Percentiles rank a stretch among this genome's conserved stretches.
phyloP scores from a whole-genome alignment of 2,329 filamentous ascomycete genomes.

The Exophiala lecanii-corni region DNA sequence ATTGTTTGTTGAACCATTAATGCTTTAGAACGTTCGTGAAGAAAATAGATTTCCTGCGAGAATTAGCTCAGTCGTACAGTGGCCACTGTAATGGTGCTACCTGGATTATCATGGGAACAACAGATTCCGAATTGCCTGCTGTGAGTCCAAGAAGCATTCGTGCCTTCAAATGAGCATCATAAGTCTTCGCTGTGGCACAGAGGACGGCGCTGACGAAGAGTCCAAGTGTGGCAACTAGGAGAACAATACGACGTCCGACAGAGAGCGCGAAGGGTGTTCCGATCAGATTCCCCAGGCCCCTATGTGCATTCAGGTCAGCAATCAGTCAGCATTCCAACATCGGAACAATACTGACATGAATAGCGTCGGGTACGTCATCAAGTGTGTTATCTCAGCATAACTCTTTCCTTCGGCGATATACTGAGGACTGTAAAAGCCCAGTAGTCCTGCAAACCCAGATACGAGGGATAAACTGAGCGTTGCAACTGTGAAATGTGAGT shows the following conservation, averaged over 20 bases:
- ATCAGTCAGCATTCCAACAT: no score
- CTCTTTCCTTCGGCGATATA: constrained; percentile 35
- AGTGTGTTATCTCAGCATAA: constrained; percentile 37
- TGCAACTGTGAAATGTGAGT: constrained; percentile 33
- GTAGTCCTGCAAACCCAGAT: constrained; percentile 39
- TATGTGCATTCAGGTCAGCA: no score
- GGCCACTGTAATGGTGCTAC: no score
- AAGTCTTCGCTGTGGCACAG: neutral
- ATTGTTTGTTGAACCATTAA: neutral
- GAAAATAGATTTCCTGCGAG: constrained; percentile 1
- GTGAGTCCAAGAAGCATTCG: neutral
- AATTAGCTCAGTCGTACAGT: no score
- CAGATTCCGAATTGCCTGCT: neutral
- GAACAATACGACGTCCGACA: neutral
- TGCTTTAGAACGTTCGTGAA: neutral
- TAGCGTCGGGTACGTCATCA: neutral
- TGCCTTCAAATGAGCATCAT: neutral
- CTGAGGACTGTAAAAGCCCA: constrained; percentile 39
- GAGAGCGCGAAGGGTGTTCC: neutral
- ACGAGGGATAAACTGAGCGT: constrained; percentile 37
- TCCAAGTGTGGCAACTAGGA: neutral
- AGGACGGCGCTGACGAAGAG: neutral
- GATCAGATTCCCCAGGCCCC: neutral
- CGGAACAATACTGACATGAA: no score
- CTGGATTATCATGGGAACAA: neutral